A percentile compares a stretch with the other conserved stretches of the same genome.
Conservation (phyloP, 352 stramenopile species). For the Globisporangium mamillatum region DNA sequence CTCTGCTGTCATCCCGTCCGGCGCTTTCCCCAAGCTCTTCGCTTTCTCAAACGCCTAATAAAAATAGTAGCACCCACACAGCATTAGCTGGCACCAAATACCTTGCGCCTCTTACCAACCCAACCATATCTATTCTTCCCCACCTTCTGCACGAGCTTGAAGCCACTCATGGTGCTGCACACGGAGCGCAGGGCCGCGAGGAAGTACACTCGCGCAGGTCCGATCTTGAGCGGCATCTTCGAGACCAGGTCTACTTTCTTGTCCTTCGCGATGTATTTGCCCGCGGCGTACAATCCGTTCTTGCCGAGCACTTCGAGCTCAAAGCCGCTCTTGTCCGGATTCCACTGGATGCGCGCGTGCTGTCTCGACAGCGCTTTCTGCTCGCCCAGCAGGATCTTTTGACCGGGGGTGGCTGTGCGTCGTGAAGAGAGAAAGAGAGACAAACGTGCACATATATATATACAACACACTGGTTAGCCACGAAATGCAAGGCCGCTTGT, state of each 20-base stretch:
- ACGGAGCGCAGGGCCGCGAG: constrained; percentile 64
- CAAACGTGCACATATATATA: neutral
- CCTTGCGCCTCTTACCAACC: no score
- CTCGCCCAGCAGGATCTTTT: constrained; percentile 66
- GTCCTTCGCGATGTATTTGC: constrained; percentile 72
- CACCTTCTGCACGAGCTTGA: constrained; percentile 80
- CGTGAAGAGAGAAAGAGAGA: neutral
- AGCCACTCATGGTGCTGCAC: constrained; percentile 80
- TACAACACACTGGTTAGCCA: neutral
- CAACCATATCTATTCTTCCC: neutral
- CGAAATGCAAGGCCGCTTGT: neutral
- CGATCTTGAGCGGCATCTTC: constrained; percentile 81
- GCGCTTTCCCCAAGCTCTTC: constrained; percentile 26
- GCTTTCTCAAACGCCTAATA: constrained; percentile 77
- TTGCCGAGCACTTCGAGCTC: constrained; percentile 79
- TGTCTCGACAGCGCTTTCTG: constrained; percentile 77
- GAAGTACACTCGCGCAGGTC: constrained; percentile 72
- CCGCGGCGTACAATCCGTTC: constrained; percentile 74
- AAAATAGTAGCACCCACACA: neutral
- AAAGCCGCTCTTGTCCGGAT: constrained; percentile 66
- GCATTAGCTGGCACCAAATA: neutral
- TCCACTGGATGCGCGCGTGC: constrained; percentile 82
- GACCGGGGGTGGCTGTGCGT: constrained; percentile 30
- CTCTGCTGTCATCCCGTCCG: constrained; percentile 47
- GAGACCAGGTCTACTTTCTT: constrained; percentile 60